Conservation (phyloP, 371 early-diverging fungal species). For the Mortierella sp. region DNA sequence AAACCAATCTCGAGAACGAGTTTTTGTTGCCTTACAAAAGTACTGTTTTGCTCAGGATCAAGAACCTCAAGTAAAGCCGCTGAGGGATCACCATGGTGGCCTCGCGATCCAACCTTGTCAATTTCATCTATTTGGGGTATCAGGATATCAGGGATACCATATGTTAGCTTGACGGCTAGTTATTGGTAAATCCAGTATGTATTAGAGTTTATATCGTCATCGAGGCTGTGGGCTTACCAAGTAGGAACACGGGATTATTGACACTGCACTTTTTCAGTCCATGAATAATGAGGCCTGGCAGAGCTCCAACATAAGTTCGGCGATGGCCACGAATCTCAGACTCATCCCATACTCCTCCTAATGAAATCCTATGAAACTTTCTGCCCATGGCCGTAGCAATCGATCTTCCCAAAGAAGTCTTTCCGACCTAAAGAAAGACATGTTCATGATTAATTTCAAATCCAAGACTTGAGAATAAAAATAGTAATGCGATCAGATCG, state of each 20-base stretch:
- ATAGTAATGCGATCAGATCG: background rate
- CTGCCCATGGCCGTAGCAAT: conserved; percentile 87
- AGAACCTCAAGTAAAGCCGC: conserved; percentile 90
- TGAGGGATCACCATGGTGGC: conserved; percentile 76
- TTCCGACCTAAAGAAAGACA: conserved; percentile 68
- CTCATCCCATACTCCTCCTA: conserved; percentile 92
- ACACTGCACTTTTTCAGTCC: conserved; percentile 79
- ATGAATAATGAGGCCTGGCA: conserved; percentile 91
- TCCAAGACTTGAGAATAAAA: background rate
- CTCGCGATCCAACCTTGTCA: conserved; percentile 21
- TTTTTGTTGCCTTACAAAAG: conserved; percentile 55
- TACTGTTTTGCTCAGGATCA: conserved; percentile 90
- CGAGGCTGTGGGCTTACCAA: conserved; percentile 56
- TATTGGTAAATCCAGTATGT: background rate
- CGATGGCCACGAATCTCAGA: conserved; percentile 93
- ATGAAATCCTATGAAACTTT: conserved; percentile 84
- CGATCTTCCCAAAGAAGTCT: conserved; percentile 85
- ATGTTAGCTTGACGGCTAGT: background rate
- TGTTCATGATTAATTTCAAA: background rate
- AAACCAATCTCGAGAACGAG: background rate
- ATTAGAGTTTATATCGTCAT: background rate
- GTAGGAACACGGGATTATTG: conserved; percentile 85
- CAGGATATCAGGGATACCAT: too few relatives aligned
- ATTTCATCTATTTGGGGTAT: conserved; percentile 9
- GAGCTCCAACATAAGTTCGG: conserved; percentile 90